phyloP scores from a whole-genome alignment of 305 asterid genomes.

The Ilex paraguariensis region DNA sequence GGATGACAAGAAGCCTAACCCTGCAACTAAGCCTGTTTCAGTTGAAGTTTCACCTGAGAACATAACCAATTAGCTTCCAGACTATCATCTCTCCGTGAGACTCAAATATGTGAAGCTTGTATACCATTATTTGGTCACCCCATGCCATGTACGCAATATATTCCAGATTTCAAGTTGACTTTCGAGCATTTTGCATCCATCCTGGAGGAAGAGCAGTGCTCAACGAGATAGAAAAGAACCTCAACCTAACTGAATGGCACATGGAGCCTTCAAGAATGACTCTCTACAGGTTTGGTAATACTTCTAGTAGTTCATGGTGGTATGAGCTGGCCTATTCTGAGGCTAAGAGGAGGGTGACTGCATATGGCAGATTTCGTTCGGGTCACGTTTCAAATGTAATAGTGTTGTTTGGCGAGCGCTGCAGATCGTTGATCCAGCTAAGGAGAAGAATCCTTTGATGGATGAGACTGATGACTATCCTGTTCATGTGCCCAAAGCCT shows the following conservation, averaged over 20 bases:
- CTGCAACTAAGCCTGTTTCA: no score
- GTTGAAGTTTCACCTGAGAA: no score
- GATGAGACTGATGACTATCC: no score
- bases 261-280: constrained; percentile 93
- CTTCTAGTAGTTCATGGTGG: constrained; percentile 79
- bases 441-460: no score
- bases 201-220: constrained; percentile 71
- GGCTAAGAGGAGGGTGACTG: constrained; percentile 70
- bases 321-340: constrained; percentile 74
- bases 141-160: constrained; percentile 58
- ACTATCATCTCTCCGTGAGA: no score
- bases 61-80: no score
- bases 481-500: no score
- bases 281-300: constrained; percentile 60
- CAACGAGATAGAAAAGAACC: constrained; percentile 68
- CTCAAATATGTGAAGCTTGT: constrained; percentile 75
- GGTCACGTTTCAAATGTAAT: constrained; percentile 81
- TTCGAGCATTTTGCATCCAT: constrained; percentile 79
- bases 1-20: no score
- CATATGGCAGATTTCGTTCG: constrained; percentile 82
- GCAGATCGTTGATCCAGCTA: constrained; percentile 29
- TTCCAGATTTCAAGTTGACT: constrained; percentile 69
- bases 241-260: constrained; percentile 50
- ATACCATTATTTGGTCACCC: constrained; percentile 55
- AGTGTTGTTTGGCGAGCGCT: constrained; percentile 74